phyloP scores from a whole-genome alignment of 331 rosid species.

The Quercus tomentella region DNA sequence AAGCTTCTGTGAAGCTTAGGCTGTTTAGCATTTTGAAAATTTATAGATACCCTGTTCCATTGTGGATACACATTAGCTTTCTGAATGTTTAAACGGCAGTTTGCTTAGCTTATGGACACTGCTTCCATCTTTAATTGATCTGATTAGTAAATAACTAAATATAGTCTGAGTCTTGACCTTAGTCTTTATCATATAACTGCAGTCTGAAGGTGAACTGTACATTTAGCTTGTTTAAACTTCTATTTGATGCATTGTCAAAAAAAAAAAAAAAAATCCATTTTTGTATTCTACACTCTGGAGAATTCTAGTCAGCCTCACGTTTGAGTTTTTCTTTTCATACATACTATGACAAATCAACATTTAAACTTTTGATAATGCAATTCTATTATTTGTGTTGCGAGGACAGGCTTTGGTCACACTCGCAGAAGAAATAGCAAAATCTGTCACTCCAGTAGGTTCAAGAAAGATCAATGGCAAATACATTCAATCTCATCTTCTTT shows the following conservation, averaged over 20 bases:
- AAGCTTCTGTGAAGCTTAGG: neutral
- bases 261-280: too few species aligned
- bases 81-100: neutral
- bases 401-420: conserved; percentile 68
- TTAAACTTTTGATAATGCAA: neutral
- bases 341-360: neutral
- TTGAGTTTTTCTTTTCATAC: neutral
- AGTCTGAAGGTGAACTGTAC: neutral
- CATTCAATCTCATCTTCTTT: conserved; percentile 83
- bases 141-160: neutral
- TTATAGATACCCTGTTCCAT: neutral
- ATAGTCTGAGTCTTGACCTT: neutral
- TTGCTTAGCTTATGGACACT: neutral
- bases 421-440: conserved; percentile 79
- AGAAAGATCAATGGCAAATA: conserved; percentile 95
- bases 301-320: neutral
- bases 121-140: neutral
- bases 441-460: conserved; percentile 61
- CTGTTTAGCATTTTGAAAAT: too few species aligned
- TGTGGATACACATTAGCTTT: neutral
- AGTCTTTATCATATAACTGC: neutral
- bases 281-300: neutral
- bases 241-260: too few species aligned
- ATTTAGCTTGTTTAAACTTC: too few species aligned
- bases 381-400: neutral